These are phyloP conservation scores for Novymonas esmeraldas DNA, from an alignment of 208 protist genomes.

Conservation along the genomic window DNA sequence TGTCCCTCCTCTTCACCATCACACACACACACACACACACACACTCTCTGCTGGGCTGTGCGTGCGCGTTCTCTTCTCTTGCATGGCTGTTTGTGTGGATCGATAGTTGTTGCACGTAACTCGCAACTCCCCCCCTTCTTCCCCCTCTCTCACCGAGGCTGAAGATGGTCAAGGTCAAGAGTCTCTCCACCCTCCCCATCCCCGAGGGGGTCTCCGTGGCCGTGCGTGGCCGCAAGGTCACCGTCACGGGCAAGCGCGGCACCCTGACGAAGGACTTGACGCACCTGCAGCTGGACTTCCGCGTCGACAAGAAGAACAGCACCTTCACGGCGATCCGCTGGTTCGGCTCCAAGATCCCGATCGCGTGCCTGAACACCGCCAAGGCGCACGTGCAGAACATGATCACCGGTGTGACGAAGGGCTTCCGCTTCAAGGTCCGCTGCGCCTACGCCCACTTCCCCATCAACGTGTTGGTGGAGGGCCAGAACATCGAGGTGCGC, in stretches of 20 bases:
- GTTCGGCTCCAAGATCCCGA: slow-evolving; percentile 96
- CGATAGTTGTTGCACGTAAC: slow-evolving; percentile 3
- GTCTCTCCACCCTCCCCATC: slow-evolving; percentile 56
- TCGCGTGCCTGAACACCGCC: slow-evolving; percentile 96
- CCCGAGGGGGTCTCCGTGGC: slow-evolving; percentile 69
- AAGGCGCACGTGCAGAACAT: slow-evolving; percentile 98
- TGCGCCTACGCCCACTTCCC: slow-evolving; percentile 99
- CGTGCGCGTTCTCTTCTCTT: no score
- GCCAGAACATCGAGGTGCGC: slow-evolving; percentile 97
- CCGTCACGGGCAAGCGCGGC: slow-evolving; percentile 97
- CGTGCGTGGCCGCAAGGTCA: slow-evolving; percentile 77
- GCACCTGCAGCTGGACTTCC: slow-evolving; percentile 93
- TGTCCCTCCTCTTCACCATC: no score
- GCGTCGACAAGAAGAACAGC: slow-evolving; percentile 62
- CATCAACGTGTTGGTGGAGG: slow-evolving; percentile 96
- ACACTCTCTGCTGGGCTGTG: neutral
- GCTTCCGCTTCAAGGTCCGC: slow-evolving; percentile 99
- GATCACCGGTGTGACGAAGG: slow-evolving; percentile 99
- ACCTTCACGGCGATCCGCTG: slow-evolving; percentile 92
- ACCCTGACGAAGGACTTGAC: slow-evolving; percentile 94
- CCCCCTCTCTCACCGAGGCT: neutral
- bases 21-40: neutral
- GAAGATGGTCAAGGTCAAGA: slow-evolving; percentile 90
- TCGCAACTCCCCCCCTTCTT: neutral
- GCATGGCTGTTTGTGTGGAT: no score